Conservation (phyloP, 192 early-diverging fungal genomes). For the Coemansia sp. region DNA sequence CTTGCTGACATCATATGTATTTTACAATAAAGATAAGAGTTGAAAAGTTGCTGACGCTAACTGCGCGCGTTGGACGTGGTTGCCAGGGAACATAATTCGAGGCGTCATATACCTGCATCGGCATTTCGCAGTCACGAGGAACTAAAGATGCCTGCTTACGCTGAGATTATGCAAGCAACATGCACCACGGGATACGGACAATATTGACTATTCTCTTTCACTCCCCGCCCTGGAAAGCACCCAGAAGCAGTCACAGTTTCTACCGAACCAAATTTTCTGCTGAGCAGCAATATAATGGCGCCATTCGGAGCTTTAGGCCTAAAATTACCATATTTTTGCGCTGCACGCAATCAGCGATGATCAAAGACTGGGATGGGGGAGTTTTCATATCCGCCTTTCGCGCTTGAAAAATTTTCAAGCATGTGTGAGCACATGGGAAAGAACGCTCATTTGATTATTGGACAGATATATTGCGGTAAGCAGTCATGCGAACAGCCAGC, state of each 20-base stretch:
- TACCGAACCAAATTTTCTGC: too few species aligned
- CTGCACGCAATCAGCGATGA: slow-evolving; percentile 1
- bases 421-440: neutral
- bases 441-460: neutral
- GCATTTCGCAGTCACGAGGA: too few species aligned
- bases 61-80: too few species aligned
- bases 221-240: neutral
- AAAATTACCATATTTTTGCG: neutral
- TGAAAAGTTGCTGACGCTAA: too few species aligned
- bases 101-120: too few species aligned
- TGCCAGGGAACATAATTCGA: too few species aligned
- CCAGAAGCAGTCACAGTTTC: neutral
- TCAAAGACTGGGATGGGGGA: neutral
- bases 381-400: neutral
- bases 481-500: too few species aligned
- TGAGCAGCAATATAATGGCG: neutral
- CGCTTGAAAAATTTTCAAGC: neutral
- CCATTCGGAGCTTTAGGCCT: neutral
- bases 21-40: neutral
- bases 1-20: neutral
- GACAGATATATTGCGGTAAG: neutral
- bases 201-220: too few species aligned
- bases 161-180: too few species aligned
- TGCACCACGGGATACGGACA: too few species aligned
- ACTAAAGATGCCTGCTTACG: too few species aligned